Base-by-base conservation (phyloP, 371 early-diverging fungal genomes). In the Apophysomyces ossiformis region DNA sequence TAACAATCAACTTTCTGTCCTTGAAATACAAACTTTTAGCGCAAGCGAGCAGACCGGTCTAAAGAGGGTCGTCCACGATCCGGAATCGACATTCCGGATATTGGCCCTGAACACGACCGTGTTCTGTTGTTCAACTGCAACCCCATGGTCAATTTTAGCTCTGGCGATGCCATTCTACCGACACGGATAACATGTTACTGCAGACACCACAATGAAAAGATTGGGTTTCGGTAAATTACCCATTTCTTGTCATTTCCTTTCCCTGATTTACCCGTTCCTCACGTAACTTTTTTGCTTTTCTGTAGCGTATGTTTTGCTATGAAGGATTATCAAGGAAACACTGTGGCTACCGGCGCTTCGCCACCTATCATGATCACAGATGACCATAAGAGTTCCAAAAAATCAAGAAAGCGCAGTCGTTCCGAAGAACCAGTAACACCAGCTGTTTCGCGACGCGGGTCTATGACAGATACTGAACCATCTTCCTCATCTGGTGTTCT, bases 151-250 rank as follows among this genome's bases (percentile, higher is more conserved):
- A 92, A 94, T 69, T 95, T 97, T 66, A 85, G 82, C 71, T 87
- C 88, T 18, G 95, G 94, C 39, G 94, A 93, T 72, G 85, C 91
- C 1, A 87, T 91, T 61, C 73, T 97, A 45, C 95, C 96, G 13
- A 92, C 94, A 1, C 88, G 97, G 41, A 94, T 97, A 65, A 95
- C 96, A 7, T 97, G 97, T 75, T 97, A 97, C 74, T 96, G 96
- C 78, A 86, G 97, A 12, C 97, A 97, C 69, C 96, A 96, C 71
- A 84, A 87, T 68, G 97, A 97, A 71, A 93, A 92, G 71, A 73
- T 88, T 12, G 97, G 97, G 0, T 97, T 96, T 75, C 89, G 78
- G 83, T 82, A 77, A 57, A 44, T 15, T 50, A 44, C 36, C 16
- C 37, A 26, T 46, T 56, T 69, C 57, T 58, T 16, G 37, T 63